Evolutionary conservation across 345 rosid genomes (phyloP).

Genomic region (Microthlaspi erraticum): DNA sequence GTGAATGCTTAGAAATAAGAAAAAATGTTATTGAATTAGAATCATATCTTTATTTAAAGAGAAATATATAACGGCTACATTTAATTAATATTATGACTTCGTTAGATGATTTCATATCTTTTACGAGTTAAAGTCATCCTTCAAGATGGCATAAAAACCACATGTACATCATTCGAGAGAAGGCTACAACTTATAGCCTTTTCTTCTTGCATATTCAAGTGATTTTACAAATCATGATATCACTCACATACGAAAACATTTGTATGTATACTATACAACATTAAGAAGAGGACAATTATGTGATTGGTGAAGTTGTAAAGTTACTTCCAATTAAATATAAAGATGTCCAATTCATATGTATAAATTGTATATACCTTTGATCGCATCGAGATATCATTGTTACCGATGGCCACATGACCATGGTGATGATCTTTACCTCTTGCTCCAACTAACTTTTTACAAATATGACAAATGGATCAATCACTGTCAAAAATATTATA

Average conservation of each 20-base stretch:
- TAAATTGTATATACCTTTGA: conserved; percentile 10
- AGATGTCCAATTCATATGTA: not conserved
- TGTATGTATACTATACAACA: not conserved
- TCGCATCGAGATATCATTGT: not conserved
- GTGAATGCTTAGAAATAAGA: conserved; percentile 15
- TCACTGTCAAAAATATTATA: not conserved
- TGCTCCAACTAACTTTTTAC: not conserved
- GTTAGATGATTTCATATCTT: conserved; percentile 7
- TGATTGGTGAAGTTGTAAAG: not conserved
- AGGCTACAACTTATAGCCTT: not conserved
- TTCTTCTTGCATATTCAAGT: not conserved
- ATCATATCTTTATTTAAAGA: not conserved
- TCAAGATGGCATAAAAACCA: no score
- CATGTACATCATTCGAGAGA: no score
- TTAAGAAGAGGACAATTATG: not conserved
- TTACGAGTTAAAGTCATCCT: not conserved
- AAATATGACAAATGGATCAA: not conserved
- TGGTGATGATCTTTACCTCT: conserved; percentile 1
- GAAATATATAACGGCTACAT: not conserved
- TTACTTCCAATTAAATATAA: not conserved
- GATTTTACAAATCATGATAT: not conserved
- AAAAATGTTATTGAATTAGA: not conserved
- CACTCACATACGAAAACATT: not conserved
- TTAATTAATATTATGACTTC: not conserved
- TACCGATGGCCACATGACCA: not conserved